Base-by-base conservation (phyloP, 2,329 filamentous ascomycete species). In the Cladosporium halotolerans region DNA sequence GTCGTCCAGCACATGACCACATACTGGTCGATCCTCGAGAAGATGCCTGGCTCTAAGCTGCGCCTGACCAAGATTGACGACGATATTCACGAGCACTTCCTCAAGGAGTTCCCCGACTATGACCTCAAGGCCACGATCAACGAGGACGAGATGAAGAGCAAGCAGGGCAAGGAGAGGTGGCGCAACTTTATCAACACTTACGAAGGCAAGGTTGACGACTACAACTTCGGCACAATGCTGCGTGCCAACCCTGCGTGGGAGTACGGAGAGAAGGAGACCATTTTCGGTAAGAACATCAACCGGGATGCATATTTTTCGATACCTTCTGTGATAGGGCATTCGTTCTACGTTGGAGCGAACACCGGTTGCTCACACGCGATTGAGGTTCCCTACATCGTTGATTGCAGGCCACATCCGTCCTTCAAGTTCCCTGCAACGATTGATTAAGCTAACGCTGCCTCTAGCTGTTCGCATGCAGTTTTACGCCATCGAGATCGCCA, bases 121-220 rank as follows among this genome's bases (percentile, higher is more conserved):
- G 88, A 99, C 71, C 83, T 90, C 1, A 80, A 84, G 14, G 83
- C 75, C 40, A 87, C 86, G 9, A 85, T 99, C 60, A 73, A 95
- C 68, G 93, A 99, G 75, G 86, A 96, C 62, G 79, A 88, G 63
- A 96, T 99, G 92, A 99, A 99, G 84, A 96, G 89, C 80, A 95
- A 95, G 76, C 73, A 77, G 11, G 92, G 92, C 69, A 99, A 99
- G 78, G 89, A 95, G 73, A 81, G 81, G 69, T 99, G 93, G 93
- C 84, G 93, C 65, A 88, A 86, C 60, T 99, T 96, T 75, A 87
- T 96, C 81, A 91, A 87, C 79, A 77, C 79, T 58, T 99, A 96
- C 71, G 90, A 97, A 75, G 91, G 95, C 73, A 92, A 82, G 73
- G 78, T 99, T n/a, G 86, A 93, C 59, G 95, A 99, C 73, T 99